Base-by-base conservation (phyloP, 1,284 basidiomycete species). In the Apiotrichum gamsii region DNA sequence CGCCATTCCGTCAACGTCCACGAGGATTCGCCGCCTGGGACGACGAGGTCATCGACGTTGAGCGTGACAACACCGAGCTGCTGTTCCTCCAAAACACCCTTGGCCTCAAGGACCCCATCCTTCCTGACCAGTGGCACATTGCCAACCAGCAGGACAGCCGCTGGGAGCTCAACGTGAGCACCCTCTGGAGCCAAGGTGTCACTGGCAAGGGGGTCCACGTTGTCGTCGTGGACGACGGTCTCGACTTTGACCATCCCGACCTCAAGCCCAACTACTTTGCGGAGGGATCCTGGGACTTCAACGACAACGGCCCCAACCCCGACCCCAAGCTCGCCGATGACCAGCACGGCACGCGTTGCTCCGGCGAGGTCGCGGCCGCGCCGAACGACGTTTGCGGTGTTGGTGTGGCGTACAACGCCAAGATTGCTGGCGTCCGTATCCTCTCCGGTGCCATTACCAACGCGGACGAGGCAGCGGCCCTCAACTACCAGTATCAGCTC, bases 271-370 rank as follows among this genome's bases (percentile, higher is more conserved):
- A 97, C 72, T 60, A 95, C 90, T 90, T 85, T 65, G 82, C 85
- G 9, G 83, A 82, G 34, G 85, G 93, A 48, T 97, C 93, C 0
- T 90, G 91, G 69, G 94, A 99, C 72, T 99, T 91, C 72, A 98
- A 98, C 69, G 89, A 95, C 64, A 90, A 98, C 67, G 82, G 82
- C 29, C 77, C 82, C 9, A 76, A 96, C 10, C 95, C 95, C 4
- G 85, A 84, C 34, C 95, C 95, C 0, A 80, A 85, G 43, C 81
- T 95, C 38, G 79, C 78, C 20, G 93, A 98, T 59, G 95, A 99
- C 64, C 88, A 90, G 67, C 95, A 99, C 67, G 95, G 95, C 15
- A 99, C 95, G 0, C 85, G 95, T 3, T 99, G 95, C 68, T 94
- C 94, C 1, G 95, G 95, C 25, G 95, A 99, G 72, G 84, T 99